Conservation (phyloP, 257 asterid genomes). For the Marsdenia floribunda region DNA sequence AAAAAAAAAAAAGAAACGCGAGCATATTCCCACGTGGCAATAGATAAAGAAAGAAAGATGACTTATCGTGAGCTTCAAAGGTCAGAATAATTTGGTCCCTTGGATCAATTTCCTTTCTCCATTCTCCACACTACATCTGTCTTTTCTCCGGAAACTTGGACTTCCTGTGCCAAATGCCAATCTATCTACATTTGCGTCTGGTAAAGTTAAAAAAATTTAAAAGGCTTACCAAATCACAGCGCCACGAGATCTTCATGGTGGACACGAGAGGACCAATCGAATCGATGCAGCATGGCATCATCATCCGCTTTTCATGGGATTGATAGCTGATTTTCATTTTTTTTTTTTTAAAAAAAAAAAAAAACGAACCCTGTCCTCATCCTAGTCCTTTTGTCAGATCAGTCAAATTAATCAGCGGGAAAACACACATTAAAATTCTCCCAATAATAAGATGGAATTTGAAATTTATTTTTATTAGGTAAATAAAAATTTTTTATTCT, state of each 20-base stretch:
- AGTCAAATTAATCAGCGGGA: too few relatives aligned
- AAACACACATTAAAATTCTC: too few relatives aligned
- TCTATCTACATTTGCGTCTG: background rate
- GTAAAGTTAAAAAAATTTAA: background rate
- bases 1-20: background rate
- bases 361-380: too few relatives aligned
- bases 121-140: background rate
- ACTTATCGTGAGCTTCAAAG: background rate
- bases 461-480: too few relatives aligned
- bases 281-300: background rate
- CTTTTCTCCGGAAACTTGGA: background rate
- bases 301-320: background rate
- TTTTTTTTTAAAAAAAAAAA: too few relatives aligned
- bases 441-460: too few relatives aligned
- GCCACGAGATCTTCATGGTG: background rate
- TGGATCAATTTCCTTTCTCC: background rate
- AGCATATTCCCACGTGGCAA: background rate
- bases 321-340: too few relatives aligned
- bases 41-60: constrained; percentile 2
- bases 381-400: too few relatives aligned
- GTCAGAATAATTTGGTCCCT: background rate
- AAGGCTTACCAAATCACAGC: background rate
- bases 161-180: background rate
- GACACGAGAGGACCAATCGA: background rate
- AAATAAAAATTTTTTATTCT: too few relatives aligned